Base-by-base conservation (phyloP, 345 rosid genomes). In the Combretum micranthum region DNA sequence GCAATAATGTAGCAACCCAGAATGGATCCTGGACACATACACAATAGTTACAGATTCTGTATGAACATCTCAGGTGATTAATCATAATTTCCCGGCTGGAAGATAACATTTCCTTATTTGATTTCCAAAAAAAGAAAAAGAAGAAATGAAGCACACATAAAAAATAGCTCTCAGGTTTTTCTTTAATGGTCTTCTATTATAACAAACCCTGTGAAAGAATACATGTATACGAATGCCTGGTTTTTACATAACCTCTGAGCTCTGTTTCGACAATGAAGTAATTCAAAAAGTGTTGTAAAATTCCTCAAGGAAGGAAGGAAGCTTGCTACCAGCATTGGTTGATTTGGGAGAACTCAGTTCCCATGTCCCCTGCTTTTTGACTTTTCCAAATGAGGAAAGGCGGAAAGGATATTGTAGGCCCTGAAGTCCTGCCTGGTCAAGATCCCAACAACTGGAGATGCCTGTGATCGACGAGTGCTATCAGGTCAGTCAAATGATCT, bases 381-480 rank as follows among this genome's bases (percentile, higher is more conserved):
- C 61, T 66, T 77, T 53, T 61, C 81, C 67, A 85, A 59, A 49
- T 80, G 80, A 64, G 96, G 96, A 55, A 91, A 85, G 47, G 88
- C 91, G 25, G 65, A 64, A 73, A 82, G 67, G 66, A 85, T 84
- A 78, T 85, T 85, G 74, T 67, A 64, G 32, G 90, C 81, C 74
- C 78, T 74, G 56, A 91, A 72, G 60, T 91, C 96, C 74, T 88
- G 95, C 78, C 98, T 76, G 15, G 92, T 85, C 80, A 88, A 64
- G 69, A 91, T 78, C 44, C 98, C 95, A 3, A 82, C 56, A 19
- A 82, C 87, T 4, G 88, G 92, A 60, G 80, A 69, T 45, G 63
- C 75, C 98, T 88, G 77, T 75, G 62, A 63, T 60, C 16, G 47
- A 5, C 42, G 61, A 53, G 52, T 4, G 18, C 18, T 18, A 42